Conservation (phyloP, 441 rosid genomes). For the Adansonia madagascariensis region DNA sequence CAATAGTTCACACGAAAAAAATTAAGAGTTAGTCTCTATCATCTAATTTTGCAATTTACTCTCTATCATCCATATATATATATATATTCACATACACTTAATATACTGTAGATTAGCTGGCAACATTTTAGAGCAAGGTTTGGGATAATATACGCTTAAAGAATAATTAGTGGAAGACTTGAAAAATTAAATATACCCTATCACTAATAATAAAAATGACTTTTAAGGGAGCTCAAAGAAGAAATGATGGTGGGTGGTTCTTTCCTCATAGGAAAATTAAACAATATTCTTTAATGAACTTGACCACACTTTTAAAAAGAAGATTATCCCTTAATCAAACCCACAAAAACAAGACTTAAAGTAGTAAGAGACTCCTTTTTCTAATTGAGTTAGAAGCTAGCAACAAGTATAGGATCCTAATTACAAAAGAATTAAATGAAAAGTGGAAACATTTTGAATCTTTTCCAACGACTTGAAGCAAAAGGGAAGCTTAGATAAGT, state of each 20-base stretch:
- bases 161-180: conserved; percentile 33
- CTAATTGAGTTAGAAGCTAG: conserved; percentile 23
- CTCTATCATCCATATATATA: neutral
- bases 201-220: conserved; percentile 23
- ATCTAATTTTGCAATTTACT: neutral
- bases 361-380: conserved; percentile 31
- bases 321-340: conserved; percentile 33
- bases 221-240: conserved; percentile 31
- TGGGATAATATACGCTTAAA: neutral
- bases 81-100: neutral
- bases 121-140: conserved; percentile 7
- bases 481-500: conserved; percentile 35
- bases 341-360: conserved; percentile 37
- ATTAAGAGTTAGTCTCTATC: neutral
- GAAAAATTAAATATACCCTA: conserved; percentile 29
- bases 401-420: conserved; percentile 33
- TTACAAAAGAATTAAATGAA: conserved; percentile 22
- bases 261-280: conserved; percentile 32
- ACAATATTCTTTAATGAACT: conserved; percentile 37
- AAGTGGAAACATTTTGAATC: conserved; percentile 51
- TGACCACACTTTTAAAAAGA: conserved; percentile 29
- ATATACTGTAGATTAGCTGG: conserved; percentile 6
- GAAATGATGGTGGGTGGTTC: conserved; percentile 28
- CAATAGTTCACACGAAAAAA: too few relatives aligned
- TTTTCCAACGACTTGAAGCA: conserved; percentile 44